Conservation (phyloP, 179 eudicot genomes). For the Kewa caespitosa region DNA sequence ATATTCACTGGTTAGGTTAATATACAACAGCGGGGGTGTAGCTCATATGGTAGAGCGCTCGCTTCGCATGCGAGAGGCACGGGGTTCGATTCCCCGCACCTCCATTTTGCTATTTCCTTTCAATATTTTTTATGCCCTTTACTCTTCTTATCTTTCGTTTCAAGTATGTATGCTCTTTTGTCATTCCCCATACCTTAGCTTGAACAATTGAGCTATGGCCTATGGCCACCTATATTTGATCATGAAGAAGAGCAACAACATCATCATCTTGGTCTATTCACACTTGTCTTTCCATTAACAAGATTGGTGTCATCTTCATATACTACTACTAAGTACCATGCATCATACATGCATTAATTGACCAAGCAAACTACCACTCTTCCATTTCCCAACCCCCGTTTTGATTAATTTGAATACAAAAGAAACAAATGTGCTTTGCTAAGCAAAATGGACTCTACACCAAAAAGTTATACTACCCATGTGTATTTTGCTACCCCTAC, state of each 20-base stretch:
- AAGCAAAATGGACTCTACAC: no score
- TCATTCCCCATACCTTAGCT: not conserved
- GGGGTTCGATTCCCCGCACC: constrained; percentile 99
- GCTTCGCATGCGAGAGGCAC: constrained; percentile 99
- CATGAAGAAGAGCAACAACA: not conserved
- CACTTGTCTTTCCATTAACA: constrained; percentile 2
- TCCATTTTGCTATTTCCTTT: constrained; percentile 40
- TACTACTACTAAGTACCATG: no score
- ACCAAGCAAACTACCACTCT: not conserved
- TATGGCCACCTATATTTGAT: not conserved
- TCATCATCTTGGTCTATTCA: not conserved
- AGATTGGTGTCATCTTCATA: not conserved
- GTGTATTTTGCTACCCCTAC: no score
- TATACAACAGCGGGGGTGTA: constrained; percentile 67
- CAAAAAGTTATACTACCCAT: no score
- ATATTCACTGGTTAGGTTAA: not conserved
- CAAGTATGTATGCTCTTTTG: no score
- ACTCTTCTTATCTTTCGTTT: no score
- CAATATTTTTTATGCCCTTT: not conserved
- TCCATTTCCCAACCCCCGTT: constrained; percentile 17
- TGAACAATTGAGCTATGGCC: not conserved
- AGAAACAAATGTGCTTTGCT: constrained; percentile 24
- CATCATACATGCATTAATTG: not conserved
- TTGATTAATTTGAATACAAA: not conserved
- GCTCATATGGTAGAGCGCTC: constrained; percentile 99